These are phyloP conservation scores for Aspergillus sparsus DNA, from an alignment of 495 filamentous ascomycete genomes.

Conservation along the genomic window DNA sequence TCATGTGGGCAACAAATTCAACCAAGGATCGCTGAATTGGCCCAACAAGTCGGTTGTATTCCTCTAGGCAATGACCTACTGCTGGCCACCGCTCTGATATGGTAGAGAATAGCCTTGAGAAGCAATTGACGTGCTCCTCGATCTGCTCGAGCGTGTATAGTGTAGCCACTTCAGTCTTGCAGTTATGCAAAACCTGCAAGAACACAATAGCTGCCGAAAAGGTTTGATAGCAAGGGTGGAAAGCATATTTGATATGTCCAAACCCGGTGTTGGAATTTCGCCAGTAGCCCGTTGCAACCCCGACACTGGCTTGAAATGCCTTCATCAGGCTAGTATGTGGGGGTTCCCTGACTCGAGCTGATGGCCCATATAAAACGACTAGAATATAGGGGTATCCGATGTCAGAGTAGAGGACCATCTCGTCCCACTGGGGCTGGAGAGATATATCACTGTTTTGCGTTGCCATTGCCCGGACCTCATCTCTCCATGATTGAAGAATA, in stretches of 20 bases:
- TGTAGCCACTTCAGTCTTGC: neutral
- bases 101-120: neutral
- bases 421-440: neutral
- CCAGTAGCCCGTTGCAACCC: conserved; percentile 1
- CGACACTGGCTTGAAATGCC: conserved; percentile 4
- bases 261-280: conserved; percentile 5
- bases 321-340: neutral
- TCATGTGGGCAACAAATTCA: too few relatives aligned
- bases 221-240: conserved; percentile 9
- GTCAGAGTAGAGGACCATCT: conserved; percentile 10
- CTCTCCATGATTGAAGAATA: neutral
- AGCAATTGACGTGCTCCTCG: conserved; percentile 1
- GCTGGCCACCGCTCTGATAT: conserved; percentile 6
- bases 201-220: conserved; percentile 6
- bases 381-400: conserved; percentile 7
- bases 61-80: neutral
- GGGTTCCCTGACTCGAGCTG: neutral
- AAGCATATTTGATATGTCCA: conserved; percentile 10
- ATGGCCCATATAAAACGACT: conserved; percentile 3
- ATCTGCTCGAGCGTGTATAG: neutral
- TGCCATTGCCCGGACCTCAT: neutral
- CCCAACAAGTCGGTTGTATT: conserved; percentile 4
- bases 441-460: neutral
- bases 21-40: too few relatives aligned
- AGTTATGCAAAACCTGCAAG: conserved; percentile 3